phyloP scores from a whole-genome alignment of 176 grass and related monocot species.

The Zea luxurians region DNA sequence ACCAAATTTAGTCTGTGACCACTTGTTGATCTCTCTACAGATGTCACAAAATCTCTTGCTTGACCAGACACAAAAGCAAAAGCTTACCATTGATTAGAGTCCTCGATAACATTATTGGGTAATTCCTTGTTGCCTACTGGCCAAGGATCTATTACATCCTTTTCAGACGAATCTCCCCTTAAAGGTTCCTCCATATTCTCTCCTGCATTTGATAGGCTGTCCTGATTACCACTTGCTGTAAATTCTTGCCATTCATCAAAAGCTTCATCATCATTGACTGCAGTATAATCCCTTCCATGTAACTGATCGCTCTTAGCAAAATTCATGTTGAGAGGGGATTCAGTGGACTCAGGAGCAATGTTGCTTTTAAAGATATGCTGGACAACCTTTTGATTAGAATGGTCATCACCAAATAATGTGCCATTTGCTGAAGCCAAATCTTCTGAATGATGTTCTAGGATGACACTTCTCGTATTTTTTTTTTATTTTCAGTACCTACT shows the following conservation, averaged over 20 bases:
- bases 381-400: slow-evolving; percentile 43
- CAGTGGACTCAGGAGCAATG: slow-evolving; percentile 33
- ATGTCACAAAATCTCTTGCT: slow-evolving; percentile 36
- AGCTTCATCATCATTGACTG: slow-evolving; percentile 39
- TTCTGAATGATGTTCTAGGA: slow-evolving; percentile 39
- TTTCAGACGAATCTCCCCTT: slow-evolving; percentile 37
- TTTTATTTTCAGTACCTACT: slow-evolving; percentile 49
- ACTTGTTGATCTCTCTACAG: slow-evolving; percentile 18
- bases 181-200: slow-evolving; percentile 24
- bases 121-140: slow-evolving; percentile 42
- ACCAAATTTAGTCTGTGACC: slow-evolving; percentile 8
- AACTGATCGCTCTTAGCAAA: slow-evolving; percentile 31
- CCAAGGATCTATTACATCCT: slow-evolving; percentile 41
- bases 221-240: slow-evolving; percentile 37
- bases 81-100: slow-evolving; percentile 53
- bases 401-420: slow-evolving; percentile 33
- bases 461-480: slow-evolving; percentile 10
- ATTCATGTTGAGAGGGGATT: slow-evolving; percentile 29
- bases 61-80: slow-evolving; percentile 56
- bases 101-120: slow-evolving; percentile 35
- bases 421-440: slow-evolving; percentile 41
- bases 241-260: slow-evolving; percentile 70
- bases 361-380: slow-evolving; percentile 12
- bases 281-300: slow-evolving; percentile 30
- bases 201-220: slow-evolving; percentile 31